Conservation (phyloP, 1,139 yeast genomes). For the Eremothecium gossypii region DNA sequence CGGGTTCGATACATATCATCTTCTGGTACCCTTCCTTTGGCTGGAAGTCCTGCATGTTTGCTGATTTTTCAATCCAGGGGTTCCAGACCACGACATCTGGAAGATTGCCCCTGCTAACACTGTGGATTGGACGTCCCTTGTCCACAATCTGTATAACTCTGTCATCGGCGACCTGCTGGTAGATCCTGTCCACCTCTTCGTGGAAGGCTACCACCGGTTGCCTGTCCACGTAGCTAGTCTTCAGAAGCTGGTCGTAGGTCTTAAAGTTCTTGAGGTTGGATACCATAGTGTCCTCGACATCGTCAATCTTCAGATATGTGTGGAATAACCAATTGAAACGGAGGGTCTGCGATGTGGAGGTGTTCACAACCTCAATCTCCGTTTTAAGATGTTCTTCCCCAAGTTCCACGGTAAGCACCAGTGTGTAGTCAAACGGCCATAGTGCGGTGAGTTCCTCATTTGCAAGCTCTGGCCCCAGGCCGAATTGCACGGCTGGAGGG, state of each 20-base stretch:
- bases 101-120: conserved; percentile 54
- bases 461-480: conserved; percentile 76
- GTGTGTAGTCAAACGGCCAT: conserved; percentile 69
- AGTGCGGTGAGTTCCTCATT: conserved; percentile 43
- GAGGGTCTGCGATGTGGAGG: conserved; percentile 45
- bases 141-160: conserved; percentile 58
- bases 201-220: conserved; percentile 64
- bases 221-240: conserved; percentile 55
- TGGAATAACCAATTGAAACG: conserved; percentile 94
- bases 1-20: conserved; percentile 94
- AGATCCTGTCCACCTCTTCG: conserved; percentile 79
- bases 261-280: conserved; percentile 63
- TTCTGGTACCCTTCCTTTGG: conserved; percentile 76
- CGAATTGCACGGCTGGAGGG: conserved; percentile 77
- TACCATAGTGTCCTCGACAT: conserved; percentile 67
- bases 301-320: conserved; percentile 71
- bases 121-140: conserved; percentile 59
- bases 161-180: conserved; percentile 46
- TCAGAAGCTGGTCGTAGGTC: conserved; percentile 67
- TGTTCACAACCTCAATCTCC: conserved; percentile 63
- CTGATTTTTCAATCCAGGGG: conserved; percentile 82
- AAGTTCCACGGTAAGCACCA: conserved; percentile 60
- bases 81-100: conserved; percentile 96
- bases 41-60: conserved; percentile 74
- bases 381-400: conserved; percentile 49